These are phyloP conservation scores for Tetratostichococcus sp. DNA, from an alignment of 139 green algal species.

Conservation along the genomic window DNA sequence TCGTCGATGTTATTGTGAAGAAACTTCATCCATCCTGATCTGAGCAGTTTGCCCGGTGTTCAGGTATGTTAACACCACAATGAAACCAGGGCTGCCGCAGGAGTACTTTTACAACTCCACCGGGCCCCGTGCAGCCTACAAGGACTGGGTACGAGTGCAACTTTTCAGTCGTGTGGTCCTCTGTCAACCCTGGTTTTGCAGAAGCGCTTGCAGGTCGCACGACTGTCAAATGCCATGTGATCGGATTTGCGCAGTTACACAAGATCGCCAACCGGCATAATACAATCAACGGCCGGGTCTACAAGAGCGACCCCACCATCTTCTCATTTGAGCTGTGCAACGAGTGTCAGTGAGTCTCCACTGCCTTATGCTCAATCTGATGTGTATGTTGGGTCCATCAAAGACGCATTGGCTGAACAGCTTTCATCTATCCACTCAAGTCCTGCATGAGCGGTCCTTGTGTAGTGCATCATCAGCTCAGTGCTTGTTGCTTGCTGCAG, in stretches of 20 bases:
- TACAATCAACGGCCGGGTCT: constrained; percentile 49
- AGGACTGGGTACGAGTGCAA: neutral
- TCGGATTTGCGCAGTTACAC: neutral
- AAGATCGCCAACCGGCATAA: constrained; percentile 45
- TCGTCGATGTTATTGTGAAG: too few species aligned
- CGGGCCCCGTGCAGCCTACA: neutral
- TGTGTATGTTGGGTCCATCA: neutral
- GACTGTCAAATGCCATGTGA: too few species aligned
- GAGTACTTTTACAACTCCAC: neutral
- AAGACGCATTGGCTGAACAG: too few species aligned
- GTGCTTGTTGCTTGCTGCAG: neutral
- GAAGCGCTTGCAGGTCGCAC: neutral
- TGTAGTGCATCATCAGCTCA: neutral
- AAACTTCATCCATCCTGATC: too few species aligned
- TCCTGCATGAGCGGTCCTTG: neutral
- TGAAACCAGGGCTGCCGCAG: neutral
- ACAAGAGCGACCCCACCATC: constrained; percentile 66
- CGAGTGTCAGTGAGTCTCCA: neutral
- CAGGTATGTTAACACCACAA: neutral
- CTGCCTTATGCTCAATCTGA: neutral
- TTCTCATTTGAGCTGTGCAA: constrained; percentile 35
- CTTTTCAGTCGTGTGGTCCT: neutral
- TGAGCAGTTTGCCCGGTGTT: too few species aligned
- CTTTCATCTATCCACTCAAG: too few species aligned
- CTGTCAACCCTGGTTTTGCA: too few species aligned